These are phyloP conservation scores for Macrophomina tecta DNA, from an alignment of 2,329 filamentous ascomycete genomes.

Conservation along the genomic window DNA sequence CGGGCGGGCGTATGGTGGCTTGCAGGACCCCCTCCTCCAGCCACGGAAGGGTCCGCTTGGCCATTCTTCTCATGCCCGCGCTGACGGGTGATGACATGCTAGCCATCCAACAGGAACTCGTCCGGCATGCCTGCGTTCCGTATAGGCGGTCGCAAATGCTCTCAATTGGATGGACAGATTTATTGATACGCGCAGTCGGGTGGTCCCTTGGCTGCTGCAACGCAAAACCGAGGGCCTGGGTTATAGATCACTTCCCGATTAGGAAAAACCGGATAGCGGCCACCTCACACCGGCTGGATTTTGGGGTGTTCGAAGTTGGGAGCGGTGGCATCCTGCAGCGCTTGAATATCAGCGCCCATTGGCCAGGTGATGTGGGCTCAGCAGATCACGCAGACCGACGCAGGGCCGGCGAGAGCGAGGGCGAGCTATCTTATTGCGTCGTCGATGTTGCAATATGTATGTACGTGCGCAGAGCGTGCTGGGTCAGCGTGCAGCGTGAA, in stretches of 20 bases:
- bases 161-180: conserved; percentile 8
- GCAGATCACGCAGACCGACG: conserved; percentile 7
- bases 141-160: conserved; percentile 10
- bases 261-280: conserved; percentile 12
- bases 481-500: conserved; percentile 23
- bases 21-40: not conserved
- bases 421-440: not conserved
- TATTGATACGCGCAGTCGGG: conserved; percentile 6
- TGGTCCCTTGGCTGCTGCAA: not conserved
- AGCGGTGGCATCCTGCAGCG: conserved; percentile 13
- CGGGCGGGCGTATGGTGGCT: conserved; percentile 16
- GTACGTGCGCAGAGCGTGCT: not conserved
- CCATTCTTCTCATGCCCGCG: not conserved
- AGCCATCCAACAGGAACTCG: not conserved
- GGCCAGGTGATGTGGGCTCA: not conserved
- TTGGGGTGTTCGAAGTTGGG: not conserved
- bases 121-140: conserved; percentile 5
- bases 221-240: not conserved
- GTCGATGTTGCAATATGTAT: not conserved
- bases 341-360: conserved; percentile 5
- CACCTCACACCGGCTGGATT: conserved; percentile 8
- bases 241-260: conserved; percentile 13
- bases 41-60: not conserved
- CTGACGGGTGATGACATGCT: conserved; percentile 2
- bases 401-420: not conserved